Conservation (phyloP, 148 eudicot species). For the Bassia scoparia region DNA sequence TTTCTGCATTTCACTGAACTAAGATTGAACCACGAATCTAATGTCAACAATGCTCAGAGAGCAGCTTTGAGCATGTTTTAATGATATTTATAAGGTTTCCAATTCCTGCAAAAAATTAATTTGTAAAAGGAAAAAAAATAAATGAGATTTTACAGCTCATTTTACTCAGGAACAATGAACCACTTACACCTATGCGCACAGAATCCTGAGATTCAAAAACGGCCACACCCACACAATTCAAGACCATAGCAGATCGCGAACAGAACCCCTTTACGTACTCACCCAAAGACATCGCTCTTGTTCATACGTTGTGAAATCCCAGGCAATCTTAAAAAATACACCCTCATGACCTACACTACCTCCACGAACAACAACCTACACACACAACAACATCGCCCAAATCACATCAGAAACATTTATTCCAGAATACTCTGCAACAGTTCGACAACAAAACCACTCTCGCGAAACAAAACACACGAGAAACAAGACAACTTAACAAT, state of each 20-base stretch:
- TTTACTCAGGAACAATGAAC: constrained; percentile 2
- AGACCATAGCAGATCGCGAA: too few relatives aligned
- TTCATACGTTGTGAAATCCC: constrained; percentile 87
- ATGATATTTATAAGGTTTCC: constrained; percentile 76
- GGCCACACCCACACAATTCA: too few relatives aligned
- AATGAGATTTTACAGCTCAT: constrained; percentile 1
- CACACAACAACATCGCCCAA: too few relatives aligned
- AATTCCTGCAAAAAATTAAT: constrained; percentile 55
- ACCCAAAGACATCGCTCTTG: too few relatives aligned
- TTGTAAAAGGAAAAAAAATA: constrained; percentile 12
- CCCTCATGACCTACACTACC: too few relatives aligned
- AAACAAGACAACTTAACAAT: too few relatives aligned
- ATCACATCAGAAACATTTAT: too few relatives aligned
- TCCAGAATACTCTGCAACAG: too few relatives aligned
- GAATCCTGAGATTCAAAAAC: constrained; percentile 97
- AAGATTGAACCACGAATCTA: constrained; percentile 73
- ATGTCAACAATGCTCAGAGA: constrained; percentile 66
- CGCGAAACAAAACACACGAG: too few relatives aligned
- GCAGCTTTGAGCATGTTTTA: constrained; percentile 78
- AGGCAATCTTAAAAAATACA: constrained; percentile 81
- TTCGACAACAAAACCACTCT: too few relatives aligned
- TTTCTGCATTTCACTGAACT: constrained; percentile 95
- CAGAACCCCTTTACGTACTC: too few relatives aligned
- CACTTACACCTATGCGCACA: constrained; percentile 85
- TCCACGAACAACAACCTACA: constrained; percentile 85